Percentiles rank a stretch among this genome's conserved stretches.
phyloP scores from a whole-genome alignment of 768 basidiomycete species.

The Agaricus blazei region DNA sequence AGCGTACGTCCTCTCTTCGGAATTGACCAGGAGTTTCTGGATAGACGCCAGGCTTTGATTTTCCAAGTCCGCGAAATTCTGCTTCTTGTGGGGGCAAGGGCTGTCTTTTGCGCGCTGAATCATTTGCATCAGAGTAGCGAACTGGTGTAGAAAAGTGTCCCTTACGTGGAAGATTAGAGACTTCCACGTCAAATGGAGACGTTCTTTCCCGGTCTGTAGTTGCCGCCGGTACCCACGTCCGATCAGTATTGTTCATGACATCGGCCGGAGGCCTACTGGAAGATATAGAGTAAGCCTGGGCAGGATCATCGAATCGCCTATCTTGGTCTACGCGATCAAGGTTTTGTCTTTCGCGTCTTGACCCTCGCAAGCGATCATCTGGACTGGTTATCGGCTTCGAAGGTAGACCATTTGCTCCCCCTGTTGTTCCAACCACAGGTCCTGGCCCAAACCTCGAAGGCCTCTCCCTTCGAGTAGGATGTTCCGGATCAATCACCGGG shows the following conservation, averaged over 20 bases:
- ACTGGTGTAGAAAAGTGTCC: not conserved
- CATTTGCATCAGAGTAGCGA: not conserved
- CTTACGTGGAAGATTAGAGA: not conserved
- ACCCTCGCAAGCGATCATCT: not conserved
- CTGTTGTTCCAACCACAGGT: not conserved
- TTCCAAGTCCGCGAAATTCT: constrained; percentile 2
- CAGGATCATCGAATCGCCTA: not conserved
- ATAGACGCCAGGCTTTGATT: not conserved
- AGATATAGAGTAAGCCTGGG: not conserved
- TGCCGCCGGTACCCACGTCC: not conserved
- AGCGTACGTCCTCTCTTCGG: not conserved
- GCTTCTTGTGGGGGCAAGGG: constrained; percentile 7
- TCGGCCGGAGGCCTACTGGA: not conserved
- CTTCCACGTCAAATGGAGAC: not conserved
- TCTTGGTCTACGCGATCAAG: not conserved
- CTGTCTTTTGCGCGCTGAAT: constrained; percentile 3
- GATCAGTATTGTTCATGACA: not conserved
- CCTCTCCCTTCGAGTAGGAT: constrained; percentile 1
- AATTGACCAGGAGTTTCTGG: not conserved
- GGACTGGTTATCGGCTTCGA: not conserved
- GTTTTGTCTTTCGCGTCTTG: not conserved
- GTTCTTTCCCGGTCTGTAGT: not conserved
- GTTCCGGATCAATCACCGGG: not conserved
- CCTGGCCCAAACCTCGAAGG: constrained; percentile 5
- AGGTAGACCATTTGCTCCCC: constrained; percentile 1